Evolutionary conservation across 164 flowering plant genomes (phyloP).

Genomic region (Malania oleifera): DNA sequence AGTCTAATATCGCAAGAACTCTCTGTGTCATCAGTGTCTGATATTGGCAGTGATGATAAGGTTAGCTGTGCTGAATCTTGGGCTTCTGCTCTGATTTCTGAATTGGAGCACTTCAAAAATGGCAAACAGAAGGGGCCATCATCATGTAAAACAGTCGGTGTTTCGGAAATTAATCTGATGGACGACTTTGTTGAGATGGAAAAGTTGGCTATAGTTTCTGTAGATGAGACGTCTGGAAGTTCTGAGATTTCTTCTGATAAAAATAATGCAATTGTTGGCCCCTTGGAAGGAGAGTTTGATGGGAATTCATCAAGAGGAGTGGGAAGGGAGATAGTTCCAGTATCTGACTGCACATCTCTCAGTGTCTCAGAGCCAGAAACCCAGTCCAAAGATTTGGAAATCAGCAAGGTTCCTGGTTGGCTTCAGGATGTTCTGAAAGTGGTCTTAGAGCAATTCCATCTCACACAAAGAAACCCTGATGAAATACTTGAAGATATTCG

Average conservation of each 20-base stretch:
- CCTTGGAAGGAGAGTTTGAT: slow-evolving; percentile 9
- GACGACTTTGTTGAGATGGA: slow-evolving; percentile 91
- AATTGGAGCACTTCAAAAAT: slow-evolving; percentile 40
- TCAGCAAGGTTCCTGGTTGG: slow-evolving; percentile 20
- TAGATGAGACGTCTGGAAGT: slow-evolving; percentile 26
- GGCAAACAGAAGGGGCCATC: slow-evolving; percentile 29
- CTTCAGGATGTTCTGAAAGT: slow-evolving; percentile 23
- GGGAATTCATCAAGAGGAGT: slow-evolving; percentile 10
- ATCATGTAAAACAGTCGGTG: slow-evolving; percentile 22
- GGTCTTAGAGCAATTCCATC: slow-evolving; percentile 20
- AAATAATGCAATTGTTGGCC: slow-evolving; percentile 6
- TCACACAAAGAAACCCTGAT: slow-evolving; percentile 13
- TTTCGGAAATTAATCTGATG: slow-evolving; percentile 64
- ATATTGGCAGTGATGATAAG: slow-evolving; percentile 30
- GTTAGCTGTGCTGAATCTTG: slow-evolving; percentile 49
- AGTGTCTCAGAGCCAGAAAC: slow-evolving; percentile 7
- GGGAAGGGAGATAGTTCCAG: slow-evolving; percentile 13
- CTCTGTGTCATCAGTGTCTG: slow-evolving; percentile 26
- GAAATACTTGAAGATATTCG: slow-evolving; percentile 27
- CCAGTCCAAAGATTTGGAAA: neutral
- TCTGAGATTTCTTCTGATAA: slow-evolving; percentile 17
- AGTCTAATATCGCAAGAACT: slow-evolving; percentile 21
- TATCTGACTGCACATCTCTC: slow-evolving; percentile 7
- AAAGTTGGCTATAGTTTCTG: slow-evolving; percentile 73
- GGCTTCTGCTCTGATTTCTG: slow-evolving; percentile 48